phyloP scores from a whole-genome alignment of 73 alveolate species.

The Durusdinium trenchii region DNA sequence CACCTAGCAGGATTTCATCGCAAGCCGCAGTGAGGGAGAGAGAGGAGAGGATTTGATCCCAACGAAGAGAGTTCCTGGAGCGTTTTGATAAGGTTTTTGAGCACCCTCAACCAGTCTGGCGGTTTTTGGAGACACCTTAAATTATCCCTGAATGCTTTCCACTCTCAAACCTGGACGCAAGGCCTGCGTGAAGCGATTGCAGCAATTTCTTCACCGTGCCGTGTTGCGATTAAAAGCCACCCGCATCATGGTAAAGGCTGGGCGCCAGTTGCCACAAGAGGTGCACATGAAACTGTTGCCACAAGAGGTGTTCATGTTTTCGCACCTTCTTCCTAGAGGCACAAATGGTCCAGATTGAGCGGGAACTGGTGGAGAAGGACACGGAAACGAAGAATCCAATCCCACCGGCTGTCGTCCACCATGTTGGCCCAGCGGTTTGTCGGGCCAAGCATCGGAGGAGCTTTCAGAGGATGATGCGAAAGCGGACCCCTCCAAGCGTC shows the following conservation, averaged over 20 bases:
- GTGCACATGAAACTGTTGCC: background rate
- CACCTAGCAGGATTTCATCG: no score
- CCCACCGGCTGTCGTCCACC: no score
- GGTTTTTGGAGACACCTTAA: background rate
- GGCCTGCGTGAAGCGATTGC: slow-evolving; percentile 40
- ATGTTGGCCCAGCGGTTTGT: background rate
- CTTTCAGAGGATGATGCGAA: background rate
- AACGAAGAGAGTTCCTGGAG: background rate
- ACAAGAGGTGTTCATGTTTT: background rate
- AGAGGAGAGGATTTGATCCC: background rate
- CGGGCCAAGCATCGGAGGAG: background rate
- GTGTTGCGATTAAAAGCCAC: slow-evolving; percentile 37
- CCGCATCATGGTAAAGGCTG: slow-evolving; percentile 28
- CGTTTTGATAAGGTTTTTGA: background rate
- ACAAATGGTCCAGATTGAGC: slow-evolving; percentile 75
- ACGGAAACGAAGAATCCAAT: background rate
- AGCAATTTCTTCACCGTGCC: slow-evolving; percentile 25
- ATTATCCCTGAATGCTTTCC: background rate
- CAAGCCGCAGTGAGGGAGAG: no score
- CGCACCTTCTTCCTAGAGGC: background rate
- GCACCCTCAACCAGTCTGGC: background rate
- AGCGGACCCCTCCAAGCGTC: background rate
- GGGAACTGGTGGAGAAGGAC: slow-evolving; percentile 76
- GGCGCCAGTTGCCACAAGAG: background rate
- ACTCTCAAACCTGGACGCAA: background rate